Evolutionary conservation across 1,284 basidiomycete species (phyloP).

Genomic region (Mycosarcoma maydis): DNA sequence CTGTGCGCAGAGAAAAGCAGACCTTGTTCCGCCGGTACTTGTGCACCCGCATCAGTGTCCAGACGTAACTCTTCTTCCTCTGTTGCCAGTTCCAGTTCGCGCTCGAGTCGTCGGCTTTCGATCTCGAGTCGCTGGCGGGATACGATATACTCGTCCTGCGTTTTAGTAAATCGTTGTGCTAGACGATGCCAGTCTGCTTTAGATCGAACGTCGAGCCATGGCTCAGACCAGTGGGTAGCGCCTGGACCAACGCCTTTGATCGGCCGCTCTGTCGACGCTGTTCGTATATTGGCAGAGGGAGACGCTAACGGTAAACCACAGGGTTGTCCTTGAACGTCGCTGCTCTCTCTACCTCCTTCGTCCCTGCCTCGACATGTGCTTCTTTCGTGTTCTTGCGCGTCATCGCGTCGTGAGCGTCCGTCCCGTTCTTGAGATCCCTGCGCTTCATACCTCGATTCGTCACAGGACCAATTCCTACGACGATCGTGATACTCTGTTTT

Average conservation of each 20-base stretch:
- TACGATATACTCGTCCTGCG: slow-evolving; percentile 34
- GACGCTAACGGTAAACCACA: too few species aligned
- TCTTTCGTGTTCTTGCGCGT: too few species aligned
- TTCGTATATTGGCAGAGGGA: background rate
- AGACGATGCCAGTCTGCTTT: slow-evolving; percentile 42
- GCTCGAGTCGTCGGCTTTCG: slow-evolving; percentile 29
- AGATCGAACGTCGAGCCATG: slow-evolving; percentile 45
- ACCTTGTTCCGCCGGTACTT: slow-evolving; percentile 11
- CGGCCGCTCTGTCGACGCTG: slow-evolving; percentile 7
- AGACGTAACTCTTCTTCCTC: slow-evolving; percentile 21
- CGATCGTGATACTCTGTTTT: slow-evolving; percentile 11
- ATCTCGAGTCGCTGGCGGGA: slow-evolving; percentile 20
- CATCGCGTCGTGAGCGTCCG: too few species aligned
- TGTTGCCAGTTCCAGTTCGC: slow-evolving; percentile 21
- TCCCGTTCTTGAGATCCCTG: too few species aligned
- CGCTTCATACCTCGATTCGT: slow-evolving; percentile 12
- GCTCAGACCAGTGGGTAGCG: slow-evolving; percentile 46
- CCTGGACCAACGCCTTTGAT: slow-evolving; percentile 43
- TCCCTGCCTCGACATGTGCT: too few species aligned
- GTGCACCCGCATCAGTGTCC: background rate
- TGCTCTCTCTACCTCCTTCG: background rate
- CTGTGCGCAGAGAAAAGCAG: slow-evolving; percentile 31
- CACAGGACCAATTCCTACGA: slow-evolving; percentile 22
- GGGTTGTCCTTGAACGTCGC: too few species aligned
- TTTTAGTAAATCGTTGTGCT: slow-evolving; percentile 39